Base-by-base conservation (phyloP, 2,329 filamentous ascomycete species). In the Venturia aucupariae region DNA sequence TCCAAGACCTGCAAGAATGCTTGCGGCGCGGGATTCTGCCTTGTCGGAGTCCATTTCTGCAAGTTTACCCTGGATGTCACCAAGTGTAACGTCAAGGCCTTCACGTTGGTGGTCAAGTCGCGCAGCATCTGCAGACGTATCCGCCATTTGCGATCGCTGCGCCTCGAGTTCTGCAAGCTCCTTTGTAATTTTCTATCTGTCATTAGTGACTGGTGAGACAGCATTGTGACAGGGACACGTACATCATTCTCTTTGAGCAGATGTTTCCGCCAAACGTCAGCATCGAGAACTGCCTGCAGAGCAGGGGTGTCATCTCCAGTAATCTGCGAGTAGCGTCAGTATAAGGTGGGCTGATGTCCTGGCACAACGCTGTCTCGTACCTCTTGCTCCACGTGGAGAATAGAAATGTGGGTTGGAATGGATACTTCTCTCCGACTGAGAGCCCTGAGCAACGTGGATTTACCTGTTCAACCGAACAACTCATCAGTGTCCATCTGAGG, bases 41-140 rank as follows among this genome's bases (percentile, higher is more conserved):
- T 97, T 97, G 80, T 99, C 94, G 0, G 94, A 97, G 74, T 99
- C 94, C 94, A 99, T 99, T 77, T 99, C 94, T 24, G 92, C 86
- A 66, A 99, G 83, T 77, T 99, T 99, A 66, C 83, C 77, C 73
- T 99, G 92, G 61, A 99, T 87, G 72, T 99, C 94, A 69, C 89
- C 91, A 57, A 99, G 83, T 46, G 94, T 96, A 67, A 87, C 87
- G 73, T 99, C 94, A 62, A 96, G 85, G 51, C 90, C 90, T 76
- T 97, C 94, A 67, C 92, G 87, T 70, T 97, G 91, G 65, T 85
- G 84, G 74, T 97, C 93, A 32, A 97, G 81, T 72, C 84, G 89
- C 48, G 86, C 88, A 17, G 93, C 93, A 78, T 97, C 93, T 66
- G 86, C 86, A 27, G 93, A 95, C 0, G 93, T 97, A 73, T 97